Conservation (phyloP, 768 basidiomycete species). For the Tylopilus cervinicoccineus region DNA sequence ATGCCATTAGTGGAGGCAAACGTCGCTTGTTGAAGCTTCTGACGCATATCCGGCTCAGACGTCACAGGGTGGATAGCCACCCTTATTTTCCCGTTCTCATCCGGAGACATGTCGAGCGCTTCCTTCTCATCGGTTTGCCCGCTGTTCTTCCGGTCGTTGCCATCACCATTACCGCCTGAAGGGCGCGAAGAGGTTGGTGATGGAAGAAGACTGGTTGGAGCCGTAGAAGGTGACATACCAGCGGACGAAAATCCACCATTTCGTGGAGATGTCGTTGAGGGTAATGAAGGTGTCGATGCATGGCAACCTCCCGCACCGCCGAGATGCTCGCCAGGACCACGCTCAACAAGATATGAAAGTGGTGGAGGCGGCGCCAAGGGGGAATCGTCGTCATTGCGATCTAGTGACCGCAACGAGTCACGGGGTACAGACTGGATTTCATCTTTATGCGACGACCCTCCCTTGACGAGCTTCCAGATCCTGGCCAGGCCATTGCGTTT, state of each 20-base stretch:
- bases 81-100: conserved; percentile 35
- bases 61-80: conserved; percentile 47
- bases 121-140: conserved; percentile 44
- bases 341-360: conserved; percentile 76
- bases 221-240: conserved; percentile 71
- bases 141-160: conserved; percentile 39
- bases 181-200: conserved; percentile 73
- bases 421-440: conserved; percentile 23
- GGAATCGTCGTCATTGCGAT: conserved; percentile 56
- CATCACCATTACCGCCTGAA: conserved; percentile 55
- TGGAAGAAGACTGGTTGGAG: conserved; percentile 69
- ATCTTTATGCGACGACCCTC: conserved; percentile 43
- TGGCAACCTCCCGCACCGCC: conserved; percentile 44
- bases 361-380: conserved; percentile 91
- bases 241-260: conserved; percentile 47
- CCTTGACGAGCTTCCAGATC: conserved; percentile 78
- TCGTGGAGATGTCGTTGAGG: conserved; percentile 55
- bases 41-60: conserved; percentile 63
- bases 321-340: conserved; percentile 51
- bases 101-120: conserved; percentile 24
- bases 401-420: conserved; percentile 37
- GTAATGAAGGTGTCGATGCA: conserved; percentile 66
- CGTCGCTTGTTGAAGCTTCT: conserved; percentile 36
- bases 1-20: conserved; percentile 32
- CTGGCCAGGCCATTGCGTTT: conserved; percentile 75